Evolutionary conservation across 495 filamentous ascomycete species (phyloP), one percentile per base, ranked within the genome.

Genomic region (Podospora bellae-mahoneyi): DNA sequence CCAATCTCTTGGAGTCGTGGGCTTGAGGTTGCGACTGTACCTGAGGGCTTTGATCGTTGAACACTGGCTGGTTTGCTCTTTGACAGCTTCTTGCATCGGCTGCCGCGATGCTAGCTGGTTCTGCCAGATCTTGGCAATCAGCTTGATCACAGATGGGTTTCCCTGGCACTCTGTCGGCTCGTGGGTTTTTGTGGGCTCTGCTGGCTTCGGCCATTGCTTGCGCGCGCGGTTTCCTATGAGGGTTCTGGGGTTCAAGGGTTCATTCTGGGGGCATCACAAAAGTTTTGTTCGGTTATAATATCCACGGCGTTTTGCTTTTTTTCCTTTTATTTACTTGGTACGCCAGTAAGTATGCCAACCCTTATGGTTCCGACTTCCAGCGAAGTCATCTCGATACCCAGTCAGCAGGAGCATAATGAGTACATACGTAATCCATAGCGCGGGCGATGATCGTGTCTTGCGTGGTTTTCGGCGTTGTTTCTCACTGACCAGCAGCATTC

Each of bases 11-110:
- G 76, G 80, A 74, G 77, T 75, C 69, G 79, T 82, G 81, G 79
- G 77, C 80, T 81, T 30, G 80, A 76, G 78, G 75, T 79, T 78
- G 72, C 76, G 82, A 82, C 30, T 80, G 77, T 76, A 83, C 75
- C 78, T 80, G 78, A 78, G 75, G 76, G 74, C 72, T 78, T 63
- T 78, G 73, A 78, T 72, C 74, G 66, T 75, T 68, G 77, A 79
- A 65, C 77, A 79, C 78, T 82, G 79, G 83, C 82, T 84, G 80
- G 76, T 82, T 71, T 68, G 73, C 77, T 81, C 76, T 78, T 79
- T 78, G 78, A 75, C 76, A 75, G 76, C 74, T 78, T 74, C 66
- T 76, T 70, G 70, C 71, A 71, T 71, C 69, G 32, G 69, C 64
- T 57, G 26, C 30, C 39, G 65, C 65, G 65, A 68, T 73, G 72